A percentile compares a stretch with the other conserved stretches of the same genome.
Evolutionary conservation across 2,329 filamentous ascomycete genomes (phyloP).

Genomic region (Falciphora oryzae): DNA sequence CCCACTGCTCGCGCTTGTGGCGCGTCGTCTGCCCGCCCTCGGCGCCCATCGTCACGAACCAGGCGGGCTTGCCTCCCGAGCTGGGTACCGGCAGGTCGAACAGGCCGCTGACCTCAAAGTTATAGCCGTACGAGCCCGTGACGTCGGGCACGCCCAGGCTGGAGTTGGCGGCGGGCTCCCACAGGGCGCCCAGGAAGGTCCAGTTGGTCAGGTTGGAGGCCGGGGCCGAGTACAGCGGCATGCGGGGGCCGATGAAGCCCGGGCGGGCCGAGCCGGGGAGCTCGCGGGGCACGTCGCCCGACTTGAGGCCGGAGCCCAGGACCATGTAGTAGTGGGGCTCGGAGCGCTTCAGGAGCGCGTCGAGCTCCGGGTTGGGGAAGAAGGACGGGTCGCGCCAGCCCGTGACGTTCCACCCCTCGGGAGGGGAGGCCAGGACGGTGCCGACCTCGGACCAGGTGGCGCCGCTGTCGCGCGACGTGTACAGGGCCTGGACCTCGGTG

Average conservation of each 20-base stretch:
- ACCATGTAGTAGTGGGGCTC: conserved; percentile 8
- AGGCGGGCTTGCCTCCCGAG: neutral
- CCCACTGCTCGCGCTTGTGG: conserved; percentile 7
- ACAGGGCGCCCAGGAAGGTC: conserved; percentile 6
- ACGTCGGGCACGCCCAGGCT: conserved; percentile 5
- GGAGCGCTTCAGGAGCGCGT: neutral
- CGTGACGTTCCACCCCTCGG: conserved; percentile 7
- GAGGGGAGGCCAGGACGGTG: conserved; percentile 1
- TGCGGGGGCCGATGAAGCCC: conserved; percentile 6
- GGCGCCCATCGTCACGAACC: conserved; percentile 3
- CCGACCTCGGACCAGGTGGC: neutral
- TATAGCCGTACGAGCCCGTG: conserved; percentile 7
- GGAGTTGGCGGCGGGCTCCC: conserved; percentile 5
- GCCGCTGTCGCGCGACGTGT: neutral
- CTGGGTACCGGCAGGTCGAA: neutral
- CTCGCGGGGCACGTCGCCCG: neutral
- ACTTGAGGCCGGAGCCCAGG: conserved; percentile 1
- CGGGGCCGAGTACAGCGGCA: conserved; percentile 3
- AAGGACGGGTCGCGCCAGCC: conserved; percentile 5
- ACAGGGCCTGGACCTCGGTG: conserved; percentile 5
- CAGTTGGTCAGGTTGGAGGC: conserved; percentile 6
- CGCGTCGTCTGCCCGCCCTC: conserved; percentile 6
- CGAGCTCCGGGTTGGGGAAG: conserved; percentile 1
- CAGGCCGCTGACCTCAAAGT: conserved; percentile 7
- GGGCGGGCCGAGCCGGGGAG: conserved; percentile 2